Base-by-base conservation (phyloP, 2,329 filamentous ascomycete species). In the Ophiostoma sp. region DNA sequence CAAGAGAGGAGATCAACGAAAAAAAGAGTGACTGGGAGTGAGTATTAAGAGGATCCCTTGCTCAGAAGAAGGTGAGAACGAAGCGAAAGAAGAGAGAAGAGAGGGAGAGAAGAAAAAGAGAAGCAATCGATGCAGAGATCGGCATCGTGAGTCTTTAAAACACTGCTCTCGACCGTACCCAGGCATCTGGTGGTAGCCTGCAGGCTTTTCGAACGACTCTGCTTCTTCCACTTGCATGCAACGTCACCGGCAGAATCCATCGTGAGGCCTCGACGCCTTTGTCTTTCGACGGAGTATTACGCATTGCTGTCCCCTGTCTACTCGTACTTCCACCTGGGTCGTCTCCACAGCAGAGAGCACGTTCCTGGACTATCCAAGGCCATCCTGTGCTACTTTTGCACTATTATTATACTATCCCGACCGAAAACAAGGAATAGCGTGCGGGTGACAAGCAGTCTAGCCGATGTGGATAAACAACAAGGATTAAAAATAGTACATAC, bases 21-120 rank as follows among this genome's bases (percentile, higher is more conserved):
- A 64, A 55, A 44, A 41, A 55, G 36, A 41, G 38, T 44, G 44
- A 64, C 60, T 55, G 38, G 5, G 40, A n/a, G 40, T 66, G 65
- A 68, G 41, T 41, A 60, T 44, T 62, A 47, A 60, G 27, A 64
- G 60, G 63, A 64, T 64, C 40, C 44, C 27, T 49, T 49, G 27
- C 40, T 6, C 3, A 41, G 16, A 27, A 60, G 36, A 36, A n/a
- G 27, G 27, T 16, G 55, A 36, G n/a, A 67, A n/a, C 5, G n/a
- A 55, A 36, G 45, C 64, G 38, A 67, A 18, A 64, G 16, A 44
- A 4, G 16, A 36, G 45, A 14, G 4, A 36, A 47, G 18, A 60
- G 38, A 60, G 6, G 63, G 47, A 8, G 40, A 38, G 41, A 41
- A 47, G 36, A n/a, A 42, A 47, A 63, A 27, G 4, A 36, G 11